phyloP scores from a whole-genome alignment of 148 eudicot genomes.

The Drosera capensis region DNA sequence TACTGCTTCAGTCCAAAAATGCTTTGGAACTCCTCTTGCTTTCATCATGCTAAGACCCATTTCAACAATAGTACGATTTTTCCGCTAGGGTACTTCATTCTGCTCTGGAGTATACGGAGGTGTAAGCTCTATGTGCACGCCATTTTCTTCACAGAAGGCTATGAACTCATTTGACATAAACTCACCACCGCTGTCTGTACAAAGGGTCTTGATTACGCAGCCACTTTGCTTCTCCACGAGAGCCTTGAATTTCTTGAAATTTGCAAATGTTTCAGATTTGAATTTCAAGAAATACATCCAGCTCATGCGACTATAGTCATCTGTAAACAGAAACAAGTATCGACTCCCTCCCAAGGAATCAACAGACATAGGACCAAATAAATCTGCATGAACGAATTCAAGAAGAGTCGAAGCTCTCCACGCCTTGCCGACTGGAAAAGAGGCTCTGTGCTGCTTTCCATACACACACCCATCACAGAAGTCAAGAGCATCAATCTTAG shows the following conservation, averaged over 20 bases:
- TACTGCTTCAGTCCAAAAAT: conserved; percentile 6
- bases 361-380: background rate
- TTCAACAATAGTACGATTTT: conserved; percentile 8
- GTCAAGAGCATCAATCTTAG: conserved; percentile 3
- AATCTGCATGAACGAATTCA: conserved; percentile 9
- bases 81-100: conserved; percentile 3
- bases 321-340: background rate
- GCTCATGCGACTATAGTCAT: conserved; percentile 6
- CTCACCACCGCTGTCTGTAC: background rate
- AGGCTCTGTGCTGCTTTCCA: conserved; percentile 8
- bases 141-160: background rate
- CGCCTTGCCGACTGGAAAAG: conserved; percentile 12
- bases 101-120: conserved; percentile 1
- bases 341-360: background rate
- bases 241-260: conserved; percentile 3
- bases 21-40: conserved; percentile 3
- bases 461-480: conserved; percentile 15
- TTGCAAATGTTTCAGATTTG: conserved; percentile 4
- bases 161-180: background rate
- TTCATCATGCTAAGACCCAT: conserved; percentile 11
- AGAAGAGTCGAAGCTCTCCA: conserved; percentile 12
- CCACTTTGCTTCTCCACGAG: conserved; percentile 1
- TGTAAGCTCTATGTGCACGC: background rate
- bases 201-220: background rate
- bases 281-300: conserved; percentile 3